Evolutionary conservation across 2,329 filamentous ascomycete species (phyloP).

Genomic region (Fusarium sp.): DNA sequence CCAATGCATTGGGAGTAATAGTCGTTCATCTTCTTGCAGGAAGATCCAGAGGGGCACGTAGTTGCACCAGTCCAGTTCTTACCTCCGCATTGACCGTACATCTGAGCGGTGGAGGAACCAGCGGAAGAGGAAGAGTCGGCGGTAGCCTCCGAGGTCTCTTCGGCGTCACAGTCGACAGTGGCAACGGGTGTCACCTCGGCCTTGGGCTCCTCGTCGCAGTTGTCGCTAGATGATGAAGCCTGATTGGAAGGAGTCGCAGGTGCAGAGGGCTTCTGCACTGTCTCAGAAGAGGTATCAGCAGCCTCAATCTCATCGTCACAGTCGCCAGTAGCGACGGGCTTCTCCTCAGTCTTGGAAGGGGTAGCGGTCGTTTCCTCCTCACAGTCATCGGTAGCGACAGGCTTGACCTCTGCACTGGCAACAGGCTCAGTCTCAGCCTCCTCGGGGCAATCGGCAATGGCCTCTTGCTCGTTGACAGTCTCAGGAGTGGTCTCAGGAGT

Average conservation of each 20-base stretch:
- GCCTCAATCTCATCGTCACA: background rate
- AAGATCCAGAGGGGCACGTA: constrained; percentile 4
- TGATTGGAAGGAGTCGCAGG: background rate
- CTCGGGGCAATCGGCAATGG: background rate
- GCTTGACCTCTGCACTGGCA: background rate
- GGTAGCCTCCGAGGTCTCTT: background rate
- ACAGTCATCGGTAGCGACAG: background rate
- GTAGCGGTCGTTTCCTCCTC: background rate
- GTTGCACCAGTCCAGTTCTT: constrained; percentile 18
- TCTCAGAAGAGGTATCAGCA: background rate
- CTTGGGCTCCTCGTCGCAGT: background rate
- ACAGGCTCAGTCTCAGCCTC: background rate
- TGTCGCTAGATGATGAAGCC: background rate
- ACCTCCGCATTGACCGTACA: constrained; percentile 23
- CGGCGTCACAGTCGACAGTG: background rate
- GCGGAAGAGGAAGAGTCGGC: background rate
- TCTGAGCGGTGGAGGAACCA: background rate
- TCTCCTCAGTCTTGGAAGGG: background rate
- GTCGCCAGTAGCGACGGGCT: background rate
- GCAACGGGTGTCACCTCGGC: background rate
- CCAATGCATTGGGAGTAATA: constrained; percentile 27
- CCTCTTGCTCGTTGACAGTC: background rate
- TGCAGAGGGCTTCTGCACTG: background rate
- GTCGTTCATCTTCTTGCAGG: constrained; percentile 25
- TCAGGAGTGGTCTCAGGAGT: background rate